Evolutionary conservation across 2,329 filamentous ascomycete species (phyloP), one percentile per base, ranked within the genome.

Genomic region (Pleurostoma richardsiae): DNA sequence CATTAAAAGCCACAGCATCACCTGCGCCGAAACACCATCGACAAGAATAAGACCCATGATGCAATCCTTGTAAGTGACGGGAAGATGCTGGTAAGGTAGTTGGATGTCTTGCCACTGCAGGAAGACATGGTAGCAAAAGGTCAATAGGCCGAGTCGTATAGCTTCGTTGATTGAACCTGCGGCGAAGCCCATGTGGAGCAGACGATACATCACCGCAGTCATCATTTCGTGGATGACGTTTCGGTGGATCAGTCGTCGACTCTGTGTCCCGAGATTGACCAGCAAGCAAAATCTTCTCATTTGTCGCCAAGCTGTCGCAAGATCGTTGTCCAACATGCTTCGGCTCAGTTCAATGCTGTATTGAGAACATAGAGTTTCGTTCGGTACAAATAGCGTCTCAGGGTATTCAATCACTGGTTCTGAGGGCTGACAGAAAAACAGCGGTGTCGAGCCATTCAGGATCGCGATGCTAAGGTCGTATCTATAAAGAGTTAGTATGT

Each of bases 131-230:
- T 56, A 60, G 4, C 59, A 58, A 43, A 68, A 71, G 11, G 60
- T 60, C 1, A 73, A 49, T 1, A 73, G 55, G 11, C 68, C 67
- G 6, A 68, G 58, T 3, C 68, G 65, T 8, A 73, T 52, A 1
- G 58, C 55, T 51, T 72, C 67, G 33, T 68, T 52, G 4, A 53
- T 41, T 1, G 62, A 61, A 10, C 52, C 54, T 3, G 29, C 11
- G 5, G 55, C 48, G 46, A 64, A 65, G 4, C 45, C 42, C 58
- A 65, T 64, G 31, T 57, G 41, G 19, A 72, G 52, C 3, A 73
- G 59, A 3, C 62, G 66, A 52, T 73, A 74, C 55, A 67, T 65
- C 29, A 67, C 58, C 11, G 68, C 64, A 3, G 56, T 52, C 65
- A 71, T 70, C 28, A 60, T 53, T 29, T 53, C 46, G 10, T 59